Conservation (phyloP, 148 eudicot species). For the Gaultheria prostrata region DNA sequence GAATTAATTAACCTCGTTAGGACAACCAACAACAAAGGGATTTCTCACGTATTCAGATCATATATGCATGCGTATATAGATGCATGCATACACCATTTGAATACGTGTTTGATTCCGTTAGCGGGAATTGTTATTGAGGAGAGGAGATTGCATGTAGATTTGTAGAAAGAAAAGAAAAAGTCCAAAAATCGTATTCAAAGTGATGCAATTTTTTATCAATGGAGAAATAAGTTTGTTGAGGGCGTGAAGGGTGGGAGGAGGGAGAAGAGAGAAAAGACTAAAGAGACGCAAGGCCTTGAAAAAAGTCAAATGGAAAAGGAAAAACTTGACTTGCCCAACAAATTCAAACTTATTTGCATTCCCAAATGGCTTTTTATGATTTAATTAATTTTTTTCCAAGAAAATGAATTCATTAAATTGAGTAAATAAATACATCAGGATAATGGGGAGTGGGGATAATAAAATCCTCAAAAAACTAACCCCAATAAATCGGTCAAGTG, state of each 20-base stretch:
- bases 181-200: no score
- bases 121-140: not conserved
- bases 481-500: no score
- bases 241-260: not conserved
- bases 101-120: not conserved
- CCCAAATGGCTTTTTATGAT: no score
- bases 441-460: no score
- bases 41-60: not conserved
- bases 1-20: not conserved
- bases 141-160: not conserved
- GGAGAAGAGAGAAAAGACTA: not conserved
- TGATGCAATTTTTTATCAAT: not conserved
- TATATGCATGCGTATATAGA: not conserved
- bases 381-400: no score
- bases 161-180: no score
- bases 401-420: no score
- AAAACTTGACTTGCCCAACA: not conserved
- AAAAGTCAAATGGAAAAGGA: not conserved
- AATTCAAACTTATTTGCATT: not conserved
- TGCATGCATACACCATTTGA: not conserved
- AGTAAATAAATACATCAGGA: no score
- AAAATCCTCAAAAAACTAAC: no score
- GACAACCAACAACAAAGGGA: not conserved
- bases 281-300: not conserved
- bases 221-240: not conserved